Evolutionary conservation across 2,329 filamentous ascomycete species (phyloP).

Genomic region (Penicillium decumbens): DNA sequence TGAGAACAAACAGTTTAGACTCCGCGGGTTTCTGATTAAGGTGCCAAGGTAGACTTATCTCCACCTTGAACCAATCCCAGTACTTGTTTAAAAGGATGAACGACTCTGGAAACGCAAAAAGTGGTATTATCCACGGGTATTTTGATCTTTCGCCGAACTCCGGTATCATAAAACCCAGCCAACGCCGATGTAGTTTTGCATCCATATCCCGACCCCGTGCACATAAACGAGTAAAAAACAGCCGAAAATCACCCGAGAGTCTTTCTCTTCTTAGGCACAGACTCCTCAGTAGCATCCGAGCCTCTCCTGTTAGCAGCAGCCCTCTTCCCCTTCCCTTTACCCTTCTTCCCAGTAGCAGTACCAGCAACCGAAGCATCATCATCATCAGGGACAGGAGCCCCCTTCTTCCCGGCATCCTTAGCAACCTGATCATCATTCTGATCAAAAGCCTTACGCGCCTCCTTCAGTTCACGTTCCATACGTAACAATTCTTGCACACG

Average conservation of each 20-base stretch:
- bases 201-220: not conserved
- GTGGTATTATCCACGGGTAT: constrained; percentile 7
- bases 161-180: not conserved
- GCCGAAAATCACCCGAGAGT: constrained; percentile 11
- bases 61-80: not conserved
- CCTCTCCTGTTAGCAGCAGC: constrained; percentile 16
- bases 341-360: constrained; percentile 30
- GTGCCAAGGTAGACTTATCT: not conserved
- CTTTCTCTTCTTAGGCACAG: constrained; percentile 35
- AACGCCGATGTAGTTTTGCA: not conserved
- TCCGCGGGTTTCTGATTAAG: too few species aligned
- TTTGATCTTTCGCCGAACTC: constrained; percentile 1
- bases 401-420: constrained; percentile 38
- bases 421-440: constrained; percentile 43
- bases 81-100: not conserved
- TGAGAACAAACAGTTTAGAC: too few species aligned
- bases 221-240: not conserved
- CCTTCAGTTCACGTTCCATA: constrained; percentile 81
- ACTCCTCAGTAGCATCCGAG: constrained; percentile 36
- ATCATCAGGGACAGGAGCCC: constrained; percentile 19
- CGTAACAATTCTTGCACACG: constrained; percentile 84
- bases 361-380: constrained; percentile 21
- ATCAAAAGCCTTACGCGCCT: constrained; percentile 62
- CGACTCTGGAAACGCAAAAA: not conserved
- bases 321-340: constrained; percentile 37